These are phyloP conservation scores for Phytophthora ohioensis DNA, from an alignment of 352 stramenopile species.

Conservation along the genomic window DNA sequence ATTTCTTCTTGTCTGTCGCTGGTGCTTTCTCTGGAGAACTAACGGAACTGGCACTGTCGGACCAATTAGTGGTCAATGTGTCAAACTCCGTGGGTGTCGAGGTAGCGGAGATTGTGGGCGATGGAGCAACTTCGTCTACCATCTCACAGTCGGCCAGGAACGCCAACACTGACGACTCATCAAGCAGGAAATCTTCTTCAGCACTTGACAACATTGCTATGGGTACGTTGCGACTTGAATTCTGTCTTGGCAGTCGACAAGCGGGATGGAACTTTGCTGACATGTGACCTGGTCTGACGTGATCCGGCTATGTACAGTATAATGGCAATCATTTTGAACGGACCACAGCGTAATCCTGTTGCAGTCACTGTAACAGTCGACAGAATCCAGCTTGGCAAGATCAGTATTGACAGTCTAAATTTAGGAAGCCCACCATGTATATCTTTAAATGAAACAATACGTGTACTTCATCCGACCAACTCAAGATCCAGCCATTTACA, in stretches of 20 bases:
- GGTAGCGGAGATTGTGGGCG: neutral
- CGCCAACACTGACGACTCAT: slow-evolving; percentile 36
- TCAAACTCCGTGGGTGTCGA: neutral
- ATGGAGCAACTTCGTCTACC: neutral
- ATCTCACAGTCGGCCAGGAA: slow-evolving; percentile 38
- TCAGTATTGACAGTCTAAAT: too few species aligned
- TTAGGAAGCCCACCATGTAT: too few species aligned
- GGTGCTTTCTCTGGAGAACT: slow-evolving; percentile 4
- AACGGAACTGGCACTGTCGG: slow-evolving; percentile 14
- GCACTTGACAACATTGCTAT: neutral
- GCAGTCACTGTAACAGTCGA: too few species aligned
- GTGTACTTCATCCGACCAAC: too few species aligned
- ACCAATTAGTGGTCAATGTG: slow-evolving; percentile 10
- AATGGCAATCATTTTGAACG: slow-evolving; percentile 35
- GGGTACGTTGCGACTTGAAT: neutral
- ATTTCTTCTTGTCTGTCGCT: slow-evolving; percentile 23
- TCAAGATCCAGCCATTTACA: too few species aligned
- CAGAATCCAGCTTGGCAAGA: too few species aligned
- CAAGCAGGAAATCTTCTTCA: slow-evolving; percentile 33
- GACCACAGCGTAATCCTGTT: slow-evolving; percentile 16
- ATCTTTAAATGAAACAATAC: too few species aligned
- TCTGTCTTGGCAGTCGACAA: slow-evolving; percentile 27
- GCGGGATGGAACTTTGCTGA: too few species aligned
- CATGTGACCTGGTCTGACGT: slow-evolving; percentile 8
- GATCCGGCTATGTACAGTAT: neutral